Conservation (phyloP, 192 early-diverging fungal species). For the Coemansia sp. region DNA sequence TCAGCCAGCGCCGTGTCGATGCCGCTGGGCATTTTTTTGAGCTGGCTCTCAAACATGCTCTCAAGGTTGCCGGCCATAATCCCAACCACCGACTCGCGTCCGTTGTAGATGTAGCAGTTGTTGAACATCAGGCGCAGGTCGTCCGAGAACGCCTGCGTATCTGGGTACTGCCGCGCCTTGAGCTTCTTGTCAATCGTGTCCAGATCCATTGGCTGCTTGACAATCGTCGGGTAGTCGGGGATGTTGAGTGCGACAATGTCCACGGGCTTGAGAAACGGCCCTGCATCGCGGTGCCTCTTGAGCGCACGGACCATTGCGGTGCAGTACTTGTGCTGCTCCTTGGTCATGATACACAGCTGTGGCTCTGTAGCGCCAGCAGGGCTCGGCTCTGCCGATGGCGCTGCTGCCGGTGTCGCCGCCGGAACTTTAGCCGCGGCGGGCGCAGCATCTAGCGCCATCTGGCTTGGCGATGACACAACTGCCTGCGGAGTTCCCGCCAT, state of each 20-base stretch:
- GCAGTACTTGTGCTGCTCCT: conserved; percentile 83
- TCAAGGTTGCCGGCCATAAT: conserved; percentile 68
- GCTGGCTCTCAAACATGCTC: conserved; percentile 60
- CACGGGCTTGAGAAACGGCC: conserved; percentile 81
- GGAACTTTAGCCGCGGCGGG: background rate
- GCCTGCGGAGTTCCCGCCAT: background rate
- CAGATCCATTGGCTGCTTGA: conserved; percentile 78
- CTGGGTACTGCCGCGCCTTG: conserved; percentile 56
- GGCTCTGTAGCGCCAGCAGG: too few relatives aligned
- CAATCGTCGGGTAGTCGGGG: conserved; percentile 70
- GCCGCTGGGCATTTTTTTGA: conserved; percentile 65
- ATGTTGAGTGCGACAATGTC: conserved; percentile 73
- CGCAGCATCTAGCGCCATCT: background rate
- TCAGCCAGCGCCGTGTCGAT: conserved; percentile 50
- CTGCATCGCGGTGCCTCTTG: conserved; percentile 77
- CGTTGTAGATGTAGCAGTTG: conserved; percentile 82
- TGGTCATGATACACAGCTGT: conserved; percentile 53
- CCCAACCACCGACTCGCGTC: conserved; percentile 65
- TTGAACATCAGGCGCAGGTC: conserved; percentile 72
- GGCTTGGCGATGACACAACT: background rate
- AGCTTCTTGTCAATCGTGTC: conserved; percentile 70
- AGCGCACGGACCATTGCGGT: conserved; percentile 66
- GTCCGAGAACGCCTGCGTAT: conserved; percentile 61
- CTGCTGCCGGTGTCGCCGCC: background rate
- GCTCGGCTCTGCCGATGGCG: background rate